Conservation (phyloP, 1,284 basidiomycete genomes). For the Mycena sp. region DNA sequence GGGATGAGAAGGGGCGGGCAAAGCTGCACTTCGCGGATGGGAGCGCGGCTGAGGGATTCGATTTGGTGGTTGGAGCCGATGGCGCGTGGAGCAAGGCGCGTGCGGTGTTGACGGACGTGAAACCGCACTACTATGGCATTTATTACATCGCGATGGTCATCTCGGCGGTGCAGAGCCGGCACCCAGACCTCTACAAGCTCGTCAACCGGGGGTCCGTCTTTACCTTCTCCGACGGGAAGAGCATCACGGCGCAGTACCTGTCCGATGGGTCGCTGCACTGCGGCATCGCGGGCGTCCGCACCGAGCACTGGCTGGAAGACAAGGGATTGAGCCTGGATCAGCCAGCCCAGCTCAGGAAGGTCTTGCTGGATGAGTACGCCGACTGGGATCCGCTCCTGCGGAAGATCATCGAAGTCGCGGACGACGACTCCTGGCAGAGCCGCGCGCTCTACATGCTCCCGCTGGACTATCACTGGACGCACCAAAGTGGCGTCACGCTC, state of each 20-base stretch:
- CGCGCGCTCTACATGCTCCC: slow-evolving; percentile 29
- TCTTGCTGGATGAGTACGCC: slow-evolving; percentile 25
- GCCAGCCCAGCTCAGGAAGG: slow-evolving; percentile 7
- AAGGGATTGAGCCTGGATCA: slow-evolving; percentile 9
- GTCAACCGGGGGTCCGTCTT: slow-evolving; percentile 39
- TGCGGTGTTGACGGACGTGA: slow-evolving; percentile 34
- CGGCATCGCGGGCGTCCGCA: slow-evolving; percentile 38
- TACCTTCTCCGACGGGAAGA: slow-evolving; percentile 36
- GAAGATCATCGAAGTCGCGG: slow-evolving; percentile 35
- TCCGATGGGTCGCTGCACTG: slow-evolving; percentile 37
- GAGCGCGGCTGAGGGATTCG: slow-evolving; percentile 27
- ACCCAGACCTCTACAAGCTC: slow-evolving; percentile 32
- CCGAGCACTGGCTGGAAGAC: slow-evolving; percentile 35
- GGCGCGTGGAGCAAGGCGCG: slow-evolving; percentile 51
- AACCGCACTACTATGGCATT: slow-evolving; percentile 45
- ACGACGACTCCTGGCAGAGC: slow-evolving; percentile 24
- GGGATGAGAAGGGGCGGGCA: background rate
- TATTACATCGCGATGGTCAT: slow-evolving; percentile 41
- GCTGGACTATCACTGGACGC: background rate
- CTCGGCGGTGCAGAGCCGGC: slow-evolving; percentile 21
- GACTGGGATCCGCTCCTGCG: slow-evolving; percentile 34
- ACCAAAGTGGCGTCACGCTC: slow-evolving; percentile 26
- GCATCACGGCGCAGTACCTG: slow-evolving; percentile 43
- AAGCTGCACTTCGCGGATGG: background rate
- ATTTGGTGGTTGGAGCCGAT: slow-evolving; percentile 52